phyloP scores from a whole-genome alignment of 257 asterid genomes.

The Plectranthus barbatus region DNA sequence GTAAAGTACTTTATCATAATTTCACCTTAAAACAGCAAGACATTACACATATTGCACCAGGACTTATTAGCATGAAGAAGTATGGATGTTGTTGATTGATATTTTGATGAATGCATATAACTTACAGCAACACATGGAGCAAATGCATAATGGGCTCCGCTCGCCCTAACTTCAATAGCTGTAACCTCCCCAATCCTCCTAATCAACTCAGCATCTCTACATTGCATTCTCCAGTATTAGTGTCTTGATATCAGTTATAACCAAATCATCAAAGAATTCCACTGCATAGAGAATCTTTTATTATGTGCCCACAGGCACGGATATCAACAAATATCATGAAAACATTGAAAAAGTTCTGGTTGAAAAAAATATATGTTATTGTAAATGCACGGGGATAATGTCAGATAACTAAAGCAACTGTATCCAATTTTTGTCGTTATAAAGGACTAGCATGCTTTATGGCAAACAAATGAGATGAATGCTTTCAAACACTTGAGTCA shows the following conservation, averaged over 20 bases:
- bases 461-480: not conserved
- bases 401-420: too few species aligned
- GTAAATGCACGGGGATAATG: too few species aligned
- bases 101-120: constrained; percentile 7
- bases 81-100: not conserved
- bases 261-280: constrained; percentile 9
- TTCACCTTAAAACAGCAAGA: not conserved
- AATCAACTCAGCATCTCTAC: constrained; percentile 53
- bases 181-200: constrained; percentile 81
- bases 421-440: not conserved
- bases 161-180: constrained; percentile 93
- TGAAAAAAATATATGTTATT: too few species aligned
- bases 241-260: not conserved
- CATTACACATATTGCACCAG: not conserved
- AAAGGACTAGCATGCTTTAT: not conserved
- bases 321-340: not conserved
- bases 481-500: not conserved
- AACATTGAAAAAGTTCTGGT: not conserved
- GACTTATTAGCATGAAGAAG: not conserved
- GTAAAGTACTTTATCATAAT: not conserved
- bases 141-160: constrained; percentile 84
- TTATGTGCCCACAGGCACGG: not conserved
- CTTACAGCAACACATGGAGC: constrained; percentile 99
- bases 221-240: constrained; percentile 4
- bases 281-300: not conserved